Evolutionary conservation across 768 basidiomycete species (phyloP), one percentile per base, ranked within the genome.

Genomic region (Atractiella rhizophila): DNA sequence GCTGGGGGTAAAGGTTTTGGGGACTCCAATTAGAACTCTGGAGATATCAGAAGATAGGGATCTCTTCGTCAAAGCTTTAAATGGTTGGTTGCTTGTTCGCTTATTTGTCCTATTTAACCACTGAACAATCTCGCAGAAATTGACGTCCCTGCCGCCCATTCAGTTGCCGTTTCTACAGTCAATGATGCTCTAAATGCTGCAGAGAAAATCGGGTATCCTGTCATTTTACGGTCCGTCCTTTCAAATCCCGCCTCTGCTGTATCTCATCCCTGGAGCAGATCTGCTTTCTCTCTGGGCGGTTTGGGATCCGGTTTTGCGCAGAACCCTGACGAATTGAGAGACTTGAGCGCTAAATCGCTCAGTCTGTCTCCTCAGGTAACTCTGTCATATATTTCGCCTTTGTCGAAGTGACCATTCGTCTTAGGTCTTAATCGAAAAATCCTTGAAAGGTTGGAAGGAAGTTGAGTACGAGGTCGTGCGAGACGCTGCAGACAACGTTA

Each of bases 401-500:
- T n/a, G n/a, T n/a, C n/a, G n/a, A n/a, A n/a, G n/a, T n/a, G n/a
- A n/a, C n/a, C n/a, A n/a, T n/a, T n/a, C n/a, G n/a, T n/a, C n/a
- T n/a, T n/a, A n/a, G n/a, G 80, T 96, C 32, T 68, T 98, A 42
- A 85, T 98, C 48, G 91, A 96, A 62, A 77, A 85, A 37, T 81
- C 77, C 51, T 79, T 98, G 76, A 96, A 96, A 62, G 91, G 91
- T 24, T 98, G 91, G 91, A 98, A 98, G 59, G 91, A 98, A 62
- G 68, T 96, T 48, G 91, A 98, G 62, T 98, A 96, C 52, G 91
- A 98, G 59, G 91, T 98, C 47, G 91, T 96, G 54, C 77, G 91
- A 40, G 91, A 98, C 57, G 85, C 69, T 50, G 88, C 88, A 37
- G 91, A 98, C 62, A 50, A 96, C 65, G 94, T 86, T 21, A 98